Conservation (phyloP, 768 basidiomycete genomes). For the Suillus spraguei region DNA sequence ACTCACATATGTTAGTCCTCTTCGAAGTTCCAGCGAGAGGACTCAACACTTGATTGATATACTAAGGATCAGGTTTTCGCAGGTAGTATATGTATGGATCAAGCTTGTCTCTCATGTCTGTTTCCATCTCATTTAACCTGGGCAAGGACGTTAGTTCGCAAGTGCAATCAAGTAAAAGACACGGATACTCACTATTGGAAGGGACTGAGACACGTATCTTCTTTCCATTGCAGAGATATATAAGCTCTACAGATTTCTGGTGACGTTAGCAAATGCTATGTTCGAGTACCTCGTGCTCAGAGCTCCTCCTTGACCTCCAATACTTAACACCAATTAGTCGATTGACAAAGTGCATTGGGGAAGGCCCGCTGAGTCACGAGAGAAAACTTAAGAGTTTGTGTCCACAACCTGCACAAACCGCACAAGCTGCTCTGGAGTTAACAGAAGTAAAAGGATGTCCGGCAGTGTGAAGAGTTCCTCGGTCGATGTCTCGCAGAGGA, state of each 20-base stretch:
- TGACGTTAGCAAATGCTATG: constrained; percentile 2
- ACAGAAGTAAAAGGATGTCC: constrained; percentile 64
- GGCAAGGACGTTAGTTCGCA: constrained; percentile 1
- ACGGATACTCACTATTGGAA: constrained; percentile 70
- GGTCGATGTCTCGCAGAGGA: constrained; percentile 70
- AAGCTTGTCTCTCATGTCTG: constrained; percentile 77
- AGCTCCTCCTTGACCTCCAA: constrained; percentile 90
- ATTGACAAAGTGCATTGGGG: constrained; percentile 83
- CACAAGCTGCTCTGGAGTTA: constrained; percentile 84
- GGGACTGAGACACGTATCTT: constrained; percentile 87
- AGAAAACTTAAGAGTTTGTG: constrained; percentile 93
- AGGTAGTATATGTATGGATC: constrained; percentile 86
- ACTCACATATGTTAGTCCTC: constrained; percentile 70
- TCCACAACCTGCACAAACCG: constrained; percentile 93
- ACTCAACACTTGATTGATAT: constrained; percentile 81
- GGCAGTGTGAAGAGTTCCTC: constrained; percentile 81
- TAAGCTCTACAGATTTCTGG: constrained; percentile 90
- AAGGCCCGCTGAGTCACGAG: constrained; percentile 78
- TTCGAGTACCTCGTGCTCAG: constrained; percentile 48
- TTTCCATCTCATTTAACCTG: constrained; percentile 80
- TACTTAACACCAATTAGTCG: constrained; percentile 98
- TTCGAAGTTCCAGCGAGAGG: constrained; percentile 85
- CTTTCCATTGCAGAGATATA: constrained; percentile 91
- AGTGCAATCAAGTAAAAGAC: neutral
- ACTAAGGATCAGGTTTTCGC: constrained; percentile 84